Conservation (phyloP, 2,329 filamentous ascomycete species). For the Periconia macrospinosa region DNA sequence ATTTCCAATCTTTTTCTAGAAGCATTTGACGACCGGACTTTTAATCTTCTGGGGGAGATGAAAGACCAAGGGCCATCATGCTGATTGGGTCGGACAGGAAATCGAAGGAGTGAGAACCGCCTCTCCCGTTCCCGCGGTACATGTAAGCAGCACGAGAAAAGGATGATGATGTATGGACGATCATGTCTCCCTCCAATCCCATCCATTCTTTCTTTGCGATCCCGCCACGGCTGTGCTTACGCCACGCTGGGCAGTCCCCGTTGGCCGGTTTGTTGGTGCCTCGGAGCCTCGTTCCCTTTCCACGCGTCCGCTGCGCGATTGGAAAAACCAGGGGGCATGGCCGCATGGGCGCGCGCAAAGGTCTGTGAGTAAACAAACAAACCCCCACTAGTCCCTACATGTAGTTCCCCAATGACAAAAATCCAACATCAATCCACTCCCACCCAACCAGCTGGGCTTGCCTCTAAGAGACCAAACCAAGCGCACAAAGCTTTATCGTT, state of each 20-base stretch:
- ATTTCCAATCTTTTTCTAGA: neutral
- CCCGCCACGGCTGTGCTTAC: neutral
- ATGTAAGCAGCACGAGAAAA: neutral
- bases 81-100: neutral
- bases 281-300: neutral
- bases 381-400: too few species aligned
- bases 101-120: neutral
- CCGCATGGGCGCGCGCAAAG: conserved; percentile 7
- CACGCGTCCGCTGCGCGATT: neutral
- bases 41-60: neutral
- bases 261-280: neutral
- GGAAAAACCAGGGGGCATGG: neutral
- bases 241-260: neutral
- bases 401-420: too few species aligned
- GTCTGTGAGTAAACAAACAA: conserved; percentile 11
- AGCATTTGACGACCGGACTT: neutral
- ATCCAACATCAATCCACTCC: too few species aligned
- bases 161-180: conserved; percentile 8
- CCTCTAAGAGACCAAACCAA: too few species aligned
- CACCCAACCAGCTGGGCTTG: too few species aligned
- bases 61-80: conserved; percentile 1
- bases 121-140: conserved; percentile 5
- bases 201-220: neutral
- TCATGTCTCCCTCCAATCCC: neutral
- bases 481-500: too few species aligned